These are phyloP conservation scores for Sporothrix mexicana DNA, from an alignment of 2,329 filamentous ascomycete species.

Conservation along the genomic window DNA sequence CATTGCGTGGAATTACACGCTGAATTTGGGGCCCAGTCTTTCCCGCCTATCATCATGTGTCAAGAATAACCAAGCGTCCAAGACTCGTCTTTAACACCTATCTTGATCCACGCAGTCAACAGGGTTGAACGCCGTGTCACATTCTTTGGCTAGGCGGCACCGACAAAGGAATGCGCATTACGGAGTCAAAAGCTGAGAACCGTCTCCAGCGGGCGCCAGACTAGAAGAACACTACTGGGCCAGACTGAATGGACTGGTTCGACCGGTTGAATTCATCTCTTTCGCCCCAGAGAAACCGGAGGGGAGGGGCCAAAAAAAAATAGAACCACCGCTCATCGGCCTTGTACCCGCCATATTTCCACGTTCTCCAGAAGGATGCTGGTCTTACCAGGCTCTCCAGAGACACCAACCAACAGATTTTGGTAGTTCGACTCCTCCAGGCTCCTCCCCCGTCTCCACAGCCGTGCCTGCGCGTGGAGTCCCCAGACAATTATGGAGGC, in stretches of 20 bases:
- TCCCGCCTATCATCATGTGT: neutral
- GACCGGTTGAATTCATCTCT: too few species aligned
- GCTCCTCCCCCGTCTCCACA: constrained; percentile 5
- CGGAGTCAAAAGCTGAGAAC: neutral
- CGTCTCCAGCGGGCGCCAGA: neutral
- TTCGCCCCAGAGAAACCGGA: neutral
- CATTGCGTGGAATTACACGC: neutral
- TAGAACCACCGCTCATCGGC: neutral
- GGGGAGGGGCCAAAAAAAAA: too few species aligned
- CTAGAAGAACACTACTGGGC: neutral
- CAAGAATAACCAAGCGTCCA: neutral
- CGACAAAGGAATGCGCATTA: neutral
- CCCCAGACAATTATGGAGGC: constrained; percentile 21
- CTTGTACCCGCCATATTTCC: constrained; percentile 22
- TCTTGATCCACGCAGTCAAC: neutral
- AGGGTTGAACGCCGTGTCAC: neutral
- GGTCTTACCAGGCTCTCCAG: neutral
- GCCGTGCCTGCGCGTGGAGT: constrained; percentile 1
- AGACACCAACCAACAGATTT: neutral
- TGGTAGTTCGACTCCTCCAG: neutral
- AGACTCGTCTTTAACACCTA: neutral
- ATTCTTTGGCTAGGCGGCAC: neutral
- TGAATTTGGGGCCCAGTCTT: neutral
- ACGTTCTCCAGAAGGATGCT: constrained; percentile 18
- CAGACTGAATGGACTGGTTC: neutral